Evolutionary conservation across 1,284 basidiomycete species (phyloP).

Genomic region (Austropuccinia psidii): DNA sequence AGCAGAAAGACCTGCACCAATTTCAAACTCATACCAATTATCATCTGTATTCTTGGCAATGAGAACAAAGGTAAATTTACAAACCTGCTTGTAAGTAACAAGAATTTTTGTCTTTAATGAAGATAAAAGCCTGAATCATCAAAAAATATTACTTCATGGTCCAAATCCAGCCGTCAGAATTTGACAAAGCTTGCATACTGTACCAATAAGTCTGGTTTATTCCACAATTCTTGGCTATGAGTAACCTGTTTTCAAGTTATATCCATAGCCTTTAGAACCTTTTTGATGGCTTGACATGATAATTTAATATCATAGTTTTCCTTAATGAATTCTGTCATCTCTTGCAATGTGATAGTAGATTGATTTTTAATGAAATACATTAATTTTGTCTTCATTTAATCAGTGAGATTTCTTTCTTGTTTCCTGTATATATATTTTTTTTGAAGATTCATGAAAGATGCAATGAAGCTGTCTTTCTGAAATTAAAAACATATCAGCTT

Average conservation of each 20-base stretch:
- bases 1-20: neutral
- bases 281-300: neutral
- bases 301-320: neutral
- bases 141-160: neutral
- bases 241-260: neutral
- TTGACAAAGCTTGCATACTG: neutral
- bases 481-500: too few relatives aligned
- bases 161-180: neutral
- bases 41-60: too few relatives aligned
- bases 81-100: too few relatives aligned
- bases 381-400: neutral
- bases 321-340: neutral
- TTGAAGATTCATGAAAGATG: too few relatives aligned
- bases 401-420: neutral
- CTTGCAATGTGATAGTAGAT: neutral
- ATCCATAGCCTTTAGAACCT: neutral
- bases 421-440: neutral
- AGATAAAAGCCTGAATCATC: conserved; percentile 2
- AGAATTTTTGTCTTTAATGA: neutral
- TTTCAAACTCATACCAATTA: neutral
- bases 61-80: too few relatives aligned
- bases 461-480: too few relatives aligned
- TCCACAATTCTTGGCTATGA: neutral
- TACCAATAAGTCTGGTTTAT: neutral
- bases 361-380: neutral